Base-by-base conservation (phyloP, 495 filamentous ascomycete genomes). In the Hypoxylon cercidicola region DNA sequence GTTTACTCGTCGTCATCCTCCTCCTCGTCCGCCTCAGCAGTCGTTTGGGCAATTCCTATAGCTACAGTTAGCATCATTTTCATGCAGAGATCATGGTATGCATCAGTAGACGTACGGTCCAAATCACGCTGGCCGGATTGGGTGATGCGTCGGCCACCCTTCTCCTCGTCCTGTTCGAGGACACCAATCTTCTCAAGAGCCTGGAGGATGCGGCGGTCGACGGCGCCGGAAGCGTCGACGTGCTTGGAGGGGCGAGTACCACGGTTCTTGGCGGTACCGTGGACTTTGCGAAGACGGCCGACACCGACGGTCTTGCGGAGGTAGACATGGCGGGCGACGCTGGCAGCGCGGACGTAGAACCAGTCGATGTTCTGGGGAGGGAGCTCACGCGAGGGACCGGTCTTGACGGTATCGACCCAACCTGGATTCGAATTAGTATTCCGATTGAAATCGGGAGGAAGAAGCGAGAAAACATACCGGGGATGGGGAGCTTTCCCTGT, bases 391-490 rank as follows among this genome's bases (percentile, higher is more conserved):
- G 89, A 89, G 77, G 88, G 85, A 60, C 92, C 93, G 70, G 94
- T 97, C 89, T 98, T 98, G 85, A 98, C 94, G 76, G 94, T 97
- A 77, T 98, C 94, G 79, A 96, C 93, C 94, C 94, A 98, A 82
- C 91, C 91, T 93, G 74, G 71, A 41, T 16, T 21, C 0, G 11
- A 16, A 60, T 61, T 52, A 64, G 54, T 52, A 56, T 50, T 16
- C 9, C 12, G 10, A 11, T 28, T 52, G 56, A 49, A 35, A 32
- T 35, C n/a, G 10, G 34, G 13, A 13, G 13, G 65, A 67, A 64
- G 62, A 54, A 62, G 28, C 39, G 49, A 64, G 44, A 60, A 46
- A 43, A 74, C 79, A 69, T 79, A 93, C 93, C 93, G 75, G 93
- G 93, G 73, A 97, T 96, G 74, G 91, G 93, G 69, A 98, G 92